Evolutionary conservation across 164 flowering plant genomes (phyloP).

Genomic region (Vitis rotundifolia): DNA sequence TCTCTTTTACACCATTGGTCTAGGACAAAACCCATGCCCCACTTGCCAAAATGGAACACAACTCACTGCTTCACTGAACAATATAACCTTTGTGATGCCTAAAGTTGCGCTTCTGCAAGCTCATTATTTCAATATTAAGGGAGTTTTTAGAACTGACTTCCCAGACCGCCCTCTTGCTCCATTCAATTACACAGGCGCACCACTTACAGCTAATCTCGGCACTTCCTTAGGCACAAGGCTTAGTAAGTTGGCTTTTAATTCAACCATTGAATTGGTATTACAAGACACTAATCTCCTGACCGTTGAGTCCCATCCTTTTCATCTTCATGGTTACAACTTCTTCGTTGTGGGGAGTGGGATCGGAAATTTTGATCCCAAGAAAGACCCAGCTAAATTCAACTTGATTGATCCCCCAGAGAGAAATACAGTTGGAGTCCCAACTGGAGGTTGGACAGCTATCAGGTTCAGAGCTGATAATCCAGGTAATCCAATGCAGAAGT

Average conservation of each 20-base stretch:
- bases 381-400: slow-evolving; percentile 7
- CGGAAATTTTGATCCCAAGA: no score
- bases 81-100: slow-evolving; percentile 51
- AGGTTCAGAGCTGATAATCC: not conserved
- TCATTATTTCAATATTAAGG: slow-evolving; percentile 38
- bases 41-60: slow-evolving; percentile 42
- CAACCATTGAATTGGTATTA: slow-evolving; percentile 28
- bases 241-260: slow-evolving; percentile 44
- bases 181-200: slow-evolving; percentile 29
- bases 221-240: slow-evolving; percentile 42
- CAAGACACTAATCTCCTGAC: no score
- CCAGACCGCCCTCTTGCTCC: slow-evolving; percentile 48
- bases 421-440: not conserved
- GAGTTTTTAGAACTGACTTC: slow-evolving; percentile 47
- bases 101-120: slow-evolving; percentile 46
- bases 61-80: slow-evolving; percentile 50
- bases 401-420: not conserved
- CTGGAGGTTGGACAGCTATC: slow-evolving; percentile 1
- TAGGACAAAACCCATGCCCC: slow-evolving; percentile 42
- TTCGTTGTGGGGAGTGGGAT: no score
- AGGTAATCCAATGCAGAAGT: not conserved
- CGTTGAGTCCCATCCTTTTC: no score
- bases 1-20: slow-evolving; percentile 48
- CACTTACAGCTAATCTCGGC: slow-evolving; percentile 37
- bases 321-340: no score